These are phyloP conservation scores for Myxozyma melibiosi DNA, from an alignment of 805 yeast species.

Conservation along the genomic window DNA sequence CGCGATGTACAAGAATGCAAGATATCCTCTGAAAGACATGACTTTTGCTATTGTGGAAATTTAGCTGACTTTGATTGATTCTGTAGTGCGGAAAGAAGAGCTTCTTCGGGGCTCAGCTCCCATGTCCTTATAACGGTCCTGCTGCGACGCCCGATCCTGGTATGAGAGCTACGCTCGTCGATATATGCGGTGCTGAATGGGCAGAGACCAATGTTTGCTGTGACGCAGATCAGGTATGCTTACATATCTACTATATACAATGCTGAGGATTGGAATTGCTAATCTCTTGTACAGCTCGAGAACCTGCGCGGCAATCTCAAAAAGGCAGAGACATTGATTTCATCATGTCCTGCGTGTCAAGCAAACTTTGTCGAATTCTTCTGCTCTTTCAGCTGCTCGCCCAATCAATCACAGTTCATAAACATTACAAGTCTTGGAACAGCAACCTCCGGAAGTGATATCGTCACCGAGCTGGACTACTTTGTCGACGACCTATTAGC, in stretches of 20 bases:
- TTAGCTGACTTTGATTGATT: neutral
- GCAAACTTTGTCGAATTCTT: slow-evolving; percentile 82
- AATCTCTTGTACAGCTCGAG: slow-evolving; percentile 33
- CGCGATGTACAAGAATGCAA: slow-evolving; percentile 54
- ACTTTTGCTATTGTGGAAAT: neutral
- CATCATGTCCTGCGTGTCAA: slow-evolving; percentile 92
- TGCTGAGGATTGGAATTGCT: neutral
- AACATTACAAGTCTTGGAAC: slow-evolving; percentile 56
- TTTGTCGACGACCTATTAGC: slow-evolving; percentile 65
- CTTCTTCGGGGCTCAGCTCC: slow-evolving; percentile 75
- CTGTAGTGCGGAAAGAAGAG: slow-evolving; percentile 74
- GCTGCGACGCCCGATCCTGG: slow-evolving; percentile 53
- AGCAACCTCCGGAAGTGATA: slow-evolving; percentile 52
- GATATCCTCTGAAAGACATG: slow-evolving; percentile 9
- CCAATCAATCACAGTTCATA: slow-evolving; percentile 74
- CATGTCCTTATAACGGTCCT: slow-evolving; percentile 64
- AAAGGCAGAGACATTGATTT: slow-evolving; percentile 76
- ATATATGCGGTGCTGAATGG: slow-evolving; percentile 77
- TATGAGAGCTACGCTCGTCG: slow-evolving; percentile 50
- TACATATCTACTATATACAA: neutral
- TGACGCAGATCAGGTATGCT: slow-evolving; percentile 57
- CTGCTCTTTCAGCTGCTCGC: slow-evolving; percentile 85
- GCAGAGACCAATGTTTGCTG: slow-evolving; percentile 64
- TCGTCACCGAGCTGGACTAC: slow-evolving; percentile 73
- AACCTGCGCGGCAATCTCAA: slow-evolving; percentile 61